These are phyloP conservation scores for Daldinia grandis DNA, from an alignment of 495 filamentous ascomycete genomes.

Conservation along the genomic window DNA sequence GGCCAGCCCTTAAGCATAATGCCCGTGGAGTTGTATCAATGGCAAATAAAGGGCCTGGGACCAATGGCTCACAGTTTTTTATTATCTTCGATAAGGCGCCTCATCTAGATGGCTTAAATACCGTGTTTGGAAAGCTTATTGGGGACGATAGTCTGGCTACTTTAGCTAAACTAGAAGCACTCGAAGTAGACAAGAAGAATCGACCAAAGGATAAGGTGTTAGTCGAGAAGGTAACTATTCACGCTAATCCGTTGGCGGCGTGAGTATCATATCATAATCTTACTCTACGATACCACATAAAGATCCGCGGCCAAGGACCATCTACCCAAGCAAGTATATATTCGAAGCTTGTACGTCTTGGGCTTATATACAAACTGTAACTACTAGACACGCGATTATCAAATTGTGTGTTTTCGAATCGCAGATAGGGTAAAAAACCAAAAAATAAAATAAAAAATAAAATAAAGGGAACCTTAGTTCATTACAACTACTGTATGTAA, in stretches of 20 bases:
- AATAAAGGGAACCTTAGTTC: too few species aligned
- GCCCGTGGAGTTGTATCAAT: slow-evolving; percentile 86
- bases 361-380: too few species aligned
- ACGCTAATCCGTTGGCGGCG: slow-evolving; percentile 90
- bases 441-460: too few species aligned
- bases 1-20: slow-evolving; percentile 84
- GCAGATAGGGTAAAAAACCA: too few species aligned
- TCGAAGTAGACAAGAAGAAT: slow-evolving; percentile 90
- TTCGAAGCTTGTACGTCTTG: background rate
- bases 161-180: slow-evolving; percentile 77
- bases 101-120: slow-evolving; percentile 94
- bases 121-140: slow-evolving; percentile 86
- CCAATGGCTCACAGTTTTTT: slow-evolving; percentile 97
- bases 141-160: slow-evolving; percentile 69
- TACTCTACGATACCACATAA: background rate
- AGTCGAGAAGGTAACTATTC: slow-evolving; percentile 82
- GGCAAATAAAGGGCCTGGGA: slow-evolving; percentile 88
- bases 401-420: too few species aligned
- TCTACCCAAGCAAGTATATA: background rate
- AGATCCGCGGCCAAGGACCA: background rate
- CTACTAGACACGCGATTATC: too few species aligned
- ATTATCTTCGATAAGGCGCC: slow-evolving; percentile 84
- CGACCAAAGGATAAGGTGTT: slow-evolving; percentile 74
- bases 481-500: too few species aligned
- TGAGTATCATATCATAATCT: slow-evolving; percentile 49